Conservation (phyloP, 768 basidiomycete species). For the Collybiopsis luxurians region DNA sequence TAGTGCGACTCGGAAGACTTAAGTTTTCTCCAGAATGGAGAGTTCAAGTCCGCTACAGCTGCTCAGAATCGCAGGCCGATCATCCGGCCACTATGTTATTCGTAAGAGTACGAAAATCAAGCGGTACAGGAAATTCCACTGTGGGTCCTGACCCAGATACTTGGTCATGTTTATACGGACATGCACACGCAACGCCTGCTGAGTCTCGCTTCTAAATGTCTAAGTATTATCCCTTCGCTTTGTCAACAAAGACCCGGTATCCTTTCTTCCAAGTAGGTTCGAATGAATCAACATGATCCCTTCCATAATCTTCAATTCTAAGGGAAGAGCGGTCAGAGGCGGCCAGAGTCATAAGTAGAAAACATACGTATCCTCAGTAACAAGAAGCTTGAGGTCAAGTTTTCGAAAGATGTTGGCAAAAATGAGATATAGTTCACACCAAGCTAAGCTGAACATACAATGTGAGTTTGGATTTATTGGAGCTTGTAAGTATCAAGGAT, state of each 20-base stretch:
- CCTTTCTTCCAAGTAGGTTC: background rate
- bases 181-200: too few species aligned
- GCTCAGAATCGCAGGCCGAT: too few species aligned
- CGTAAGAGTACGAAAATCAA: too few species aligned
- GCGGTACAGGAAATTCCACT: too few species aligned
- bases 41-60: too few species aligned
- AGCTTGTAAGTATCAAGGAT: conserved; percentile 13
- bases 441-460: conserved; percentile 1
- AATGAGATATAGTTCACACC: conserved; percentile 7
- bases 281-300: background rate
- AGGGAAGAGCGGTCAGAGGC: background rate
- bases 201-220: background rate
- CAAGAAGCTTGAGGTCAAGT: conserved; percentile 2
- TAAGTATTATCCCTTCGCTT: background rate
- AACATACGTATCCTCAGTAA: conserved; percentile 18
- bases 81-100: too few species aligned
- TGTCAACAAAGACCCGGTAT: background rate
- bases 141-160: too few species aligned
- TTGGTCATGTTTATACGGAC: too few species aligned
- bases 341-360: background rate
- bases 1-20: too few species aligned
- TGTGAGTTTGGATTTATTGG: conserved; percentile 9
- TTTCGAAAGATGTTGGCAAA: conserved; percentile 1
- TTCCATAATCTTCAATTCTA: background rate
- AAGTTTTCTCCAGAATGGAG: too few species aligned